These are phyloP conservation scores for Tremellales sp. DNA, from an alignment of 1,284 basidiomycete genomes.

Conservation along the genomic window DNA sequence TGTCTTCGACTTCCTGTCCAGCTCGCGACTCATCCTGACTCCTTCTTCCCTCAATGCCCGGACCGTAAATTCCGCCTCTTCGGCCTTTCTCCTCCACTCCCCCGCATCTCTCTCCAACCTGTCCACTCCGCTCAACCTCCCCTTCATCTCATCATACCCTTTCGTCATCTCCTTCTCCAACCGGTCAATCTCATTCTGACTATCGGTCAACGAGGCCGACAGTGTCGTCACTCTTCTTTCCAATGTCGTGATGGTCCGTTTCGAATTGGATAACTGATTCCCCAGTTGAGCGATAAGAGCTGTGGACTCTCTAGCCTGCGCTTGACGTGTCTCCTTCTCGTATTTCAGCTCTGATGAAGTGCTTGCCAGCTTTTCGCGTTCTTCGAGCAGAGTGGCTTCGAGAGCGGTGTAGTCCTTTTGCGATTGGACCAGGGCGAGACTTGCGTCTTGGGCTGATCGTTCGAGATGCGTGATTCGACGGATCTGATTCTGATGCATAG, in stretches of 20 bases:
- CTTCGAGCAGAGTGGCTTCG: background rate
- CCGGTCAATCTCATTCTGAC: background rate
- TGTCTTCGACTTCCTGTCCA: constrained; percentile 2
- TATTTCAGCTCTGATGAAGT: background rate
- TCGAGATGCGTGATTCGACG: background rate
- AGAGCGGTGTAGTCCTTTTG: background rate
- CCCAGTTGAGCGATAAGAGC: background rate
- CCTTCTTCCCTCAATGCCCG: background rate
- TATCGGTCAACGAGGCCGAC: background rate
- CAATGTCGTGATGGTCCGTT: background rate
- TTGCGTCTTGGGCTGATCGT: background rate
- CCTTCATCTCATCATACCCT: background rate
- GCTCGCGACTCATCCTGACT: background rate
- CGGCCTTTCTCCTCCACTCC: background rate
- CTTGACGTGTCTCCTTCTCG: background rate
- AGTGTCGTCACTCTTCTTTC: background rate
- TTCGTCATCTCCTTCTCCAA: background rate
- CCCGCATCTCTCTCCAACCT: background rate
- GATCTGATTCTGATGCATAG: background rate
- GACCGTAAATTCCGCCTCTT: background rate
- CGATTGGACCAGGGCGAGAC: background rate
- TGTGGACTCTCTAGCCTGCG: background rate
- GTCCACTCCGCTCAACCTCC: background rate
- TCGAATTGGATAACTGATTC: background rate
- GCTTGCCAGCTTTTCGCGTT: background rate